Conservation (phyloP, 768 basidiomycete species). For the Scleroderma bovista region DNA sequence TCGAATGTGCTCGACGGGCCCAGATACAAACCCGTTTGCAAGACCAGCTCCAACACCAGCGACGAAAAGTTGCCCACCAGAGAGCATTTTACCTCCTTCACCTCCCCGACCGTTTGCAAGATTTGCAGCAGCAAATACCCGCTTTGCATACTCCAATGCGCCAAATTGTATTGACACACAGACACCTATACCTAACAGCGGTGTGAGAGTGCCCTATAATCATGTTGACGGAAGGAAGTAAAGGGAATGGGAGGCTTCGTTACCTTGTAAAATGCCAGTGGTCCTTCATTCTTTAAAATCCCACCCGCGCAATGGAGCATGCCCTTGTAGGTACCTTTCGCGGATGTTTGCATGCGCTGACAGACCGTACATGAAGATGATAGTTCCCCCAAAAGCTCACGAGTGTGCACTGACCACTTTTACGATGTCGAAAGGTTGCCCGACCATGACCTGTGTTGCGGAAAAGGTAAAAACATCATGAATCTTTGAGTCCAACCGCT, state of each 20-base stretch:
- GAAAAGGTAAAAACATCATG: slow-evolving; percentile 4
- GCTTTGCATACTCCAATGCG: slow-evolving; percentile 80
- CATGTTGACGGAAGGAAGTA: slow-evolving; percentile 2
- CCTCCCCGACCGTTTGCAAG: slow-evolving; percentile 54
- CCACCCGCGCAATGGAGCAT: slow-evolving; percentile 89
- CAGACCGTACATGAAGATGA: slow-evolving; percentile 7
- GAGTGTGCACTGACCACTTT: slow-evolving; percentile 70
- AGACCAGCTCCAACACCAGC: slow-evolving; percentile 85
- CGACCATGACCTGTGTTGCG: slow-evolving; percentile 66
- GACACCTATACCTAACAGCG: slow-evolving; percentile 85
- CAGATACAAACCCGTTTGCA: slow-evolving; percentile 88
- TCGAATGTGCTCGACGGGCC: slow-evolving; percentile 96
- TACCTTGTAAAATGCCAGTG: slow-evolving; percentile 94
- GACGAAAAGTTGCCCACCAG: slow-evolving; percentile 57
- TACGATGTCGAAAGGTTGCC: slow-evolving; percentile 95
- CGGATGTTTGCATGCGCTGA: slow-evolving; percentile 91
- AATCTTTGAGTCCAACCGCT: slow-evolving; percentile 1
- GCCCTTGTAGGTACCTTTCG: slow-evolving; percentile 82
- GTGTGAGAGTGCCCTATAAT: slow-evolving; percentile 79
- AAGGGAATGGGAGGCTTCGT: slow-evolving; percentile 1
- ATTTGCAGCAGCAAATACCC: slow-evolving; percentile 67
- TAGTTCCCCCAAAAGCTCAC: background rate
- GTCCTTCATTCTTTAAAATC: slow-evolving; percentile 87
- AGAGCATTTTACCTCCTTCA: slow-evolving; percentile 55
- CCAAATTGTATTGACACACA: slow-evolving; percentile 98